These are phyloP conservation scores for Ilex asprella DNA, from an alignment of 257 asterid genomes.

Conservation along the genomic window DNA sequence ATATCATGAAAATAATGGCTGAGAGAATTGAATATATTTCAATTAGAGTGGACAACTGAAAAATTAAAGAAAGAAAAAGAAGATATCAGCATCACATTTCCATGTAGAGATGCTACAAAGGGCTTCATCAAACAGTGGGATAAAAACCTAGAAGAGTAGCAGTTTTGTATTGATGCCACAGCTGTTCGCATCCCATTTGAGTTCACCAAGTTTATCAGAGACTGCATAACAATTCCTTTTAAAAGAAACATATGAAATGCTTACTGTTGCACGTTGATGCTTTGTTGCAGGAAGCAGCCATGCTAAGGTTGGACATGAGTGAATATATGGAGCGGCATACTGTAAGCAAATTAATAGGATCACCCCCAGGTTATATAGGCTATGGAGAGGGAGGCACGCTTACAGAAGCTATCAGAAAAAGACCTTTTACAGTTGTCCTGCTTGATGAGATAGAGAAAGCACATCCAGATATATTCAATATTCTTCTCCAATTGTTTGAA, in stretches of 20 bases:
- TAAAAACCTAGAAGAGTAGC: too few relatives aligned
- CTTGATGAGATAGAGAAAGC: slow-evolving; percentile 98
- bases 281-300: slow-evolving; percentile 67
- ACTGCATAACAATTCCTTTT: background rate
- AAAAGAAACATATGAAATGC: background rate
- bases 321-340: slow-evolving; percentile 98
- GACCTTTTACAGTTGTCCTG: slow-evolving; percentile 86
- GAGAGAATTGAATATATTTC: too few relatives aligned
- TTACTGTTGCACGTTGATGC: slow-evolving; percentile 2
- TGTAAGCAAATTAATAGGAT: slow-evolving; percentile 97
- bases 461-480: slow-evolving; percentile 91
- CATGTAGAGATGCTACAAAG: too few relatives aligned
- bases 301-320: slow-evolving; percentile 97
- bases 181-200: too few relatives aligned
- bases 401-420: slow-evolving; percentile 90
- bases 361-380: slow-evolving; percentile 98
- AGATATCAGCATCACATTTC: too few relatives aligned
- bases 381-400: slow-evolving; percentile 94
- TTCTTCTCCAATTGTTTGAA: slow-evolving; percentile 92
- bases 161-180: too few relatives aligned
- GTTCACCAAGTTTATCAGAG: too few relatives aligned
- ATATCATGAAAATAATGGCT: too few relatives aligned
- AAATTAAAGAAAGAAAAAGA: too few relatives aligned
- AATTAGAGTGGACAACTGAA: too few relatives aligned
- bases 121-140: too few relatives aligned